Evolutionary conservation across 805 yeast genomes (phyloP), one percentile per base, ranked within the genome.

Genomic region (Vanderwaltozyma polyspora): DNA sequence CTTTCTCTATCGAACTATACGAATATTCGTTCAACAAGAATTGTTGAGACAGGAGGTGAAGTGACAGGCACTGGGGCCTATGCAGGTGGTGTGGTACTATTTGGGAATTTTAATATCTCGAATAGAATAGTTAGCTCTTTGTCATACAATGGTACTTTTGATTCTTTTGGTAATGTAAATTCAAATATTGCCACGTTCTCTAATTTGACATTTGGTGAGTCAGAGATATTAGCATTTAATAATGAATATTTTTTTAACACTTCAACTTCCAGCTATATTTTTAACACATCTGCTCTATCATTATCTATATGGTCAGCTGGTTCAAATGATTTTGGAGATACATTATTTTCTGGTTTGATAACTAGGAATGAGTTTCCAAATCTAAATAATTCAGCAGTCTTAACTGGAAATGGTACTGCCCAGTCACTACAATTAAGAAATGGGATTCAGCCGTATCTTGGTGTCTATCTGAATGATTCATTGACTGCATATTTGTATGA

Each of bases 401-500:
- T 51, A 2, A 36, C 36, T 9, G 42, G 48, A 25, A 44, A 51
- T 18, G 45, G 46, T 4, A 21, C 39, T 12, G 19, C 36, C 6
- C 15, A 11, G n/a, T 9, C 28, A 1, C 15, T 29, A 38, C 5
- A 28, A 14, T 14, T 33, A 12, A 6, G 22, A 1, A 35, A 38
- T 23, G 26, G 23, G 13, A 29, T 37, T 13, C 32, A 28, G 7
- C 46, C 51, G 7, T 58, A 52, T 32, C 41, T 51, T 33, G 75
- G 70, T 11, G 42, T 55, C 1, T 66, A 53, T 40, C 45, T 66
- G 31, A 78, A 81, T 49, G 60, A 60, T 10, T 59, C 76, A 27
- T 68, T 71, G 0, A 55, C 80, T 32, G 86, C 82, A 7, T 31
- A 28, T 19, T 16, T 19, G 6, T 91, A 89, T 15, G 53, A 59